Evolutionary conservation across 129 eudicot species (phyloP).

Genomic region (Flaveria linearis): DNA sequence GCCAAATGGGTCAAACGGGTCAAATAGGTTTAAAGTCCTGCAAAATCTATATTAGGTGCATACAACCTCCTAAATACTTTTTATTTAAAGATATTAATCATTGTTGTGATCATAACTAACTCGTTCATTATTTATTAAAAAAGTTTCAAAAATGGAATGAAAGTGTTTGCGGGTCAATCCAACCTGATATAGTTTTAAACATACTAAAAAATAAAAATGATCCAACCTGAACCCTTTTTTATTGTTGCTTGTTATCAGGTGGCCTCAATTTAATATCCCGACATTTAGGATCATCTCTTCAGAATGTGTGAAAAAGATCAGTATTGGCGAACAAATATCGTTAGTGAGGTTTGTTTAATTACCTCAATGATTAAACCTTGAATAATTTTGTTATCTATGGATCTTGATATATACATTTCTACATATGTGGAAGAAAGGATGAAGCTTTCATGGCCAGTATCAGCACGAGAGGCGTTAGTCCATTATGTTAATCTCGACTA

Average conservation of each 20-base stretch:
- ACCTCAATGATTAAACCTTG: not conserved
- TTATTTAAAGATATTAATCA: not conserved
- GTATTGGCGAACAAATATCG: conserved; percentile 78
- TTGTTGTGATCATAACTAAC: not conserved
- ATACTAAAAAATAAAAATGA: not conserved
- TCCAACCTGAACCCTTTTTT: not conserved
- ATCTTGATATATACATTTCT: conserved; percentile 42
- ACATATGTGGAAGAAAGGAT: conserved; percentile 91
- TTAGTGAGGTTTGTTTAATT: conserved; percentile 70
- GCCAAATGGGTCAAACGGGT: not conserved
- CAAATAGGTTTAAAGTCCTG: not conserved
- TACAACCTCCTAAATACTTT: not conserved
- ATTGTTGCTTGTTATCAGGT: conserved; percentile 47
- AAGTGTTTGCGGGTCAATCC: not conserved
- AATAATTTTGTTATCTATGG: conserved; percentile 1
- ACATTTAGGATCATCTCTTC: conserved; percentile 63
- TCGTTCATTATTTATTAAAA: not conserved
- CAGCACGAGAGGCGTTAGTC: conserved; percentile 75
- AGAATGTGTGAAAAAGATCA: conserved; percentile 60
- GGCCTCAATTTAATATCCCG: conserved; percentile 78
- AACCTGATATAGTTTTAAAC: not conserved
- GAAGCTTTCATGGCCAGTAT: conserved; percentile 96
- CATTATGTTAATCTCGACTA: conserved; percentile 74
- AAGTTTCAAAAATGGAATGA: not conserved
- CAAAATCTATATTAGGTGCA: not conserved